These are phyloP conservation scores for Amanita pallidorosea DNA, from an alignment of 768 basidiomycete species.

Conservation along the genomic window DNA sequence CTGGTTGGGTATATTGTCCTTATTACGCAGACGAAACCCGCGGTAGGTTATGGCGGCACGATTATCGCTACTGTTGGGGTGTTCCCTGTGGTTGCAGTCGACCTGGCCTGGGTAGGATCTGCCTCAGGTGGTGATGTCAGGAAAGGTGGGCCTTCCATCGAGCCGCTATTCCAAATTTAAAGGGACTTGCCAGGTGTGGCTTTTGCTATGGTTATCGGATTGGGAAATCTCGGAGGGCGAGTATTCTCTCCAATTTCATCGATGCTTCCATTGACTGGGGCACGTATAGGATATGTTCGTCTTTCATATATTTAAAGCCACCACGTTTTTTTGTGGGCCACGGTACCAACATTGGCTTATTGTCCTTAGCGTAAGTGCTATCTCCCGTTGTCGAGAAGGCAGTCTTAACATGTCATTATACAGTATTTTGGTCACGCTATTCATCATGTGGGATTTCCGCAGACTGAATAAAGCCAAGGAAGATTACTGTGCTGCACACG, in stretches of 20 bases:
- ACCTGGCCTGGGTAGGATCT: slow-evolving; percentile 43
- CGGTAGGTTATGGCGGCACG: slow-evolving; percentile 34
- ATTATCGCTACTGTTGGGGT: slow-evolving; percentile 42
- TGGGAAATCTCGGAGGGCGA: slow-evolving; percentile 43
- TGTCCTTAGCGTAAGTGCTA: slow-evolving; percentile 20
- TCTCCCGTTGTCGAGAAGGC: not conserved
- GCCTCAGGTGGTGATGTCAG: slow-evolving; percentile 48
- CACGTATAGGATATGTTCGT: slow-evolving; percentile 26
- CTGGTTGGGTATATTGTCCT: slow-evolving; percentile 42
- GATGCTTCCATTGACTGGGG: not conserved
- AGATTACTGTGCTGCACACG: slow-evolving; percentile 28
- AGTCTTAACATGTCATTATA: not conserved
- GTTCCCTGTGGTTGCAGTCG: slow-evolving; percentile 36
- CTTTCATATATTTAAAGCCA: slow-evolving; percentile 26
- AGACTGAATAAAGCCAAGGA: slow-evolving; percentile 40
- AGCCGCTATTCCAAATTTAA: not conserved
- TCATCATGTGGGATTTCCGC: slow-evolving; percentile 39
- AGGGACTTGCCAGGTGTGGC: slow-evolving; percentile 19
- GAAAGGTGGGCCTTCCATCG: slow-evolving; percentile 19
- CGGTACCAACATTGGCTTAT: slow-evolving; percentile 21
- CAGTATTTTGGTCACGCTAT: slow-evolving; percentile 24
- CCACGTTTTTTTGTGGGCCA: slow-evolving; percentile 29
- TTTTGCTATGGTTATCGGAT: slow-evolving; percentile 41
- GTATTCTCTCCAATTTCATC: slow-evolving; percentile 3
- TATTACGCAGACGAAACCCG: slow-evolving; percentile 23